Conservation (phyloP, 73 alveolate genomes). For the Blepharisma japonicum region DNA sequence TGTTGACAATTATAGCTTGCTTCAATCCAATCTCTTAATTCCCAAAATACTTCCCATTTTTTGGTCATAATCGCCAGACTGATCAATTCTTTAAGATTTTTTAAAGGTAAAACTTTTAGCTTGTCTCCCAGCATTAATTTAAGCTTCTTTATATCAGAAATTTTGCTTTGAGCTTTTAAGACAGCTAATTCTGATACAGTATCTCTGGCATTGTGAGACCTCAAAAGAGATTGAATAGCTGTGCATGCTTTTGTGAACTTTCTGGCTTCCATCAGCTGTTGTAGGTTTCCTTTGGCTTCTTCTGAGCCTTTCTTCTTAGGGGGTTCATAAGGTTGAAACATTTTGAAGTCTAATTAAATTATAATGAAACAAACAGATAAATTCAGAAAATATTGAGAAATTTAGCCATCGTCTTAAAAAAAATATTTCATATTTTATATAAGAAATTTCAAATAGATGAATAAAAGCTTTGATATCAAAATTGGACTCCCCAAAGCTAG, state of each 20-base stretch:
- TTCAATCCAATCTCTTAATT: constrained; percentile 22
- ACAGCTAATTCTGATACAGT: background rate
- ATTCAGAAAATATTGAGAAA: too few species aligned
- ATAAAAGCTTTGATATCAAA: too few species aligned
- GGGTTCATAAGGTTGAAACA: constrained; percentile 9
- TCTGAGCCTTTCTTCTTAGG: constrained; percentile 21
- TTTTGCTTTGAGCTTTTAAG: background rate
- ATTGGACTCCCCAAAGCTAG: too few species aligned
- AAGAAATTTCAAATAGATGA: too few species aligned
- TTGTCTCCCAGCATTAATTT: constrained; percentile 17
- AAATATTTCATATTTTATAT: too few species aligned
- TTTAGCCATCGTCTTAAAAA: too few species aligned
- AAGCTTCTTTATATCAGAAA: constrained; percentile 6
- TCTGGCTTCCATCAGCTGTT: background rate
- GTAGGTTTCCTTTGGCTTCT: constrained; percentile 21
- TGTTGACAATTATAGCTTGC: background rate
- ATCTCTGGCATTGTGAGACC: background rate
- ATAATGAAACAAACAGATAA: too few species aligned
- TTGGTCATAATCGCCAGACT: background rate
- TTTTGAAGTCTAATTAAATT: background rate
- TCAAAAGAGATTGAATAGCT: background rate
- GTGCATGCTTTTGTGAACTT: background rate
- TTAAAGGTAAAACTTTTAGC: constrained; percentile 11
- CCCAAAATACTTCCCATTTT: background rate
- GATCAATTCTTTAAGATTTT: background rate